Evolutionary conservation across 2,329 filamentous ascomycete species (phyloP).

Genomic region (Dendryphion nanum): DNA sequence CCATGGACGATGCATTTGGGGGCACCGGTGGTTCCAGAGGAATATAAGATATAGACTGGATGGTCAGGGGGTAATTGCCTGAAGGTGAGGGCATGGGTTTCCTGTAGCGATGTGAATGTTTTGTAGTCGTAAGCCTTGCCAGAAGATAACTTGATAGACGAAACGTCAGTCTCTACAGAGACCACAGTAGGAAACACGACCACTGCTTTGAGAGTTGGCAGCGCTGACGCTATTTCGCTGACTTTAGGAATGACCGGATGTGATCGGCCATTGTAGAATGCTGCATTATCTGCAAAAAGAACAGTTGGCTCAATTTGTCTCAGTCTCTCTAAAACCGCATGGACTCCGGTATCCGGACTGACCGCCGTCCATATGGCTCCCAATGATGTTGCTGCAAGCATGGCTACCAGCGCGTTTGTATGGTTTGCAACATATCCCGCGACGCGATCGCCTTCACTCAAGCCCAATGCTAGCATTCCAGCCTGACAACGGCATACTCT

Average conservation of each 20-base stretch:
- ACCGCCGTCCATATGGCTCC: slow-evolving; percentile 93
- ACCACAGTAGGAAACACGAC: slow-evolving; percentile 70
- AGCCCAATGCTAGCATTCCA: slow-evolving; percentile 64
- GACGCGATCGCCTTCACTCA: slow-evolving; percentile 62
- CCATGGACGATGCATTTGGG: slow-evolving; percentile 97
- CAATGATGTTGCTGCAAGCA: slow-evolving; percentile 77
- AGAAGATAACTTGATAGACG: slow-evolving; percentile 39
- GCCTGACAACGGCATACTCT: slow-evolving; percentile 71
- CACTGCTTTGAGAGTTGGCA: slow-evolving; percentile 67
- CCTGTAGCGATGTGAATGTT: slow-evolving; percentile 43
- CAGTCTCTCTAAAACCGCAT: slow-evolving; percentile 83
- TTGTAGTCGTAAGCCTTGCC: slow-evolving; percentile 38
- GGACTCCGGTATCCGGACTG: slow-evolving; percentile 87
- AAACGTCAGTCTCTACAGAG: slow-evolving; percentile 39
- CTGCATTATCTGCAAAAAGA: slow-evolving; percentile 84
- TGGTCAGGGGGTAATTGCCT: slow-evolving; percentile 79
- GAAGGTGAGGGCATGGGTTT: slow-evolving; percentile 51
- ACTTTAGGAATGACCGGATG: slow-evolving; percentile 81
- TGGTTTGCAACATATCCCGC: slow-evolving; percentile 86
- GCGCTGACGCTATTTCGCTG: slow-evolving; percentile 66
- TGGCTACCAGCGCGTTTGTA: slow-evolving; percentile 79
- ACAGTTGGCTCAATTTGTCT: slow-evolving; percentile 80
- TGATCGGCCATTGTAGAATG: slow-evolving; percentile 85
- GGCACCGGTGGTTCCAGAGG: slow-evolving; percentile 79
- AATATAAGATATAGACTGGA: slow-evolving; percentile 91